These are phyloP conservation scores for Graphium sp. DNA, from an alignment of 2,329 filamentous ascomycete species.

Conservation along the genomic window DNA sequence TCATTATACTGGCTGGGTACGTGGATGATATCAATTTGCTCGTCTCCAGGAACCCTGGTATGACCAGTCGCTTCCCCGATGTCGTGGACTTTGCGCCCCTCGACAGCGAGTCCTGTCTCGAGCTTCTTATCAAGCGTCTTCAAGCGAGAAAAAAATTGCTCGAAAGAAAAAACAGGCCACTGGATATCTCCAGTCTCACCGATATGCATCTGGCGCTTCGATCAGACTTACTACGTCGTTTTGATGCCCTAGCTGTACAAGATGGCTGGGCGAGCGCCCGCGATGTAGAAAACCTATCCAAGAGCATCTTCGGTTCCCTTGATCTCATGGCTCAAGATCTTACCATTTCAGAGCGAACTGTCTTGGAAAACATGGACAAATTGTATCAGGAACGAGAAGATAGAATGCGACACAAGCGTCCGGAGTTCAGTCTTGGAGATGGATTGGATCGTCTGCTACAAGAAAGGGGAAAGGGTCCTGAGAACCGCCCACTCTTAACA, in stretches of 20 bases:
- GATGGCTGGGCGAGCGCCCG: slow-evolving; percentile 45
- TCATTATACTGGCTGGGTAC: slow-evolving; percentile 56
- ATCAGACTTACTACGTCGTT: slow-evolving; percentile 9
- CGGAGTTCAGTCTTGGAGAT: background rate
- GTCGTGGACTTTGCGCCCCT: slow-evolving; percentile 36
- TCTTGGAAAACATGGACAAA: slow-evolving; percentile 7
- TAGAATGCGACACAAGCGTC: background rate
- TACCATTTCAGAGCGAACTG: slow-evolving; percentile 8
- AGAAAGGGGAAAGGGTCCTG: no score
- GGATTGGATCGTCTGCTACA: slow-evolving; percentile 4
- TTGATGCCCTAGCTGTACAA: slow-evolving; percentile 21
- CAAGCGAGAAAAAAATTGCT: slow-evolving; percentile 45
- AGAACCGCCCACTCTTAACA: slow-evolving; percentile 1
- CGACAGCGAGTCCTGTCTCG: slow-evolving; percentile 34
- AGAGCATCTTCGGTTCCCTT: slow-evolving; percentile 25
- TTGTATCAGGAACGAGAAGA: slow-evolving; percentile 10
- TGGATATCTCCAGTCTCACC: slow-evolving; percentile 12
- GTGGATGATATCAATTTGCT: slow-evolving; percentile 47
- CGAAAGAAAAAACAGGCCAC: slow-evolving; percentile 23
- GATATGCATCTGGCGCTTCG: slow-evolving; percentile 5
- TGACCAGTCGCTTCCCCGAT: slow-evolving; percentile 50
- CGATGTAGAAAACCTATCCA: slow-evolving; percentile 39
- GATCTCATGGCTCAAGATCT: slow-evolving; percentile 16
- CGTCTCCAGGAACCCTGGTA: slow-evolving; percentile 41
- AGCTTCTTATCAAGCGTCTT: slow-evolving; percentile 32